Evolutionary conservation across 164 flowering plant genomes (phyloP).

Genomic region (Brasenia schreberi): DNA sequence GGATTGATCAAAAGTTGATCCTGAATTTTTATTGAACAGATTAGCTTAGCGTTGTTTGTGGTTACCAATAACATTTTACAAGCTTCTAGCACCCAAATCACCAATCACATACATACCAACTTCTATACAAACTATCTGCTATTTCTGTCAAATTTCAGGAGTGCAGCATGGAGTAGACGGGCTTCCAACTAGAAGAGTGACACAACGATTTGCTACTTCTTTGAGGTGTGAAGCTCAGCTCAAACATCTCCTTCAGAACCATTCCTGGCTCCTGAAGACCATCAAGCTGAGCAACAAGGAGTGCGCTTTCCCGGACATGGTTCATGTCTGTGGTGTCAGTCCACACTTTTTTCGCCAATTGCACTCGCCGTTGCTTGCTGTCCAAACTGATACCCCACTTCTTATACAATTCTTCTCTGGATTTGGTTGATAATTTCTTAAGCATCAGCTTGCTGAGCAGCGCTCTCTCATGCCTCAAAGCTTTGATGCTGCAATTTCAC

Average conservation of each 20-base stretch:
- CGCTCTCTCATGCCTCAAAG: constrained; percentile 60
- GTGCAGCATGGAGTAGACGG: not conserved
- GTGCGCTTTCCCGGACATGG: constrained; percentile 62
- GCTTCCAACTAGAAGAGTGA: constrained; percentile 1
- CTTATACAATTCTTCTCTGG: constrained; percentile 43
- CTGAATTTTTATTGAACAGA: not conserved
- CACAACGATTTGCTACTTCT: not conserved
- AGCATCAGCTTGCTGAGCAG: constrained; percentile 58
- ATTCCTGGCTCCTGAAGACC: constrained; percentile 50
- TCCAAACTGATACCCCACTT: constrained; percentile 66
- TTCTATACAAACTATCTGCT: not conserved
- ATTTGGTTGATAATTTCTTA: constrained; percentile 45
- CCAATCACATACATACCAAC: not conserved
- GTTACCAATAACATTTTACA: not conserved
- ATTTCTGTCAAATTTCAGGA: not conserved
- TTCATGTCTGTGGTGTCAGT: constrained; percentile 39
- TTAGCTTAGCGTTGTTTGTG: not conserved
- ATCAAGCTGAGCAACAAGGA: constrained; percentile 54
- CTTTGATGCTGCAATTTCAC: constrained; percentile 30
- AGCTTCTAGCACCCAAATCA: not conserved
- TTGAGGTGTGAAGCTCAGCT: constrained; percentile 72
- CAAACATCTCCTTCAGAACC: constrained; percentile 79
- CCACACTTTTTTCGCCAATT: constrained; percentile 55
- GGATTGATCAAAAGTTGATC: too few species aligned
- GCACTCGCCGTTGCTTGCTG: constrained; percentile 60